Evolutionary conservation across 1,284 basidiomycete species (phyloP).

Genomic region (Trichosporon ovoides): DNA sequence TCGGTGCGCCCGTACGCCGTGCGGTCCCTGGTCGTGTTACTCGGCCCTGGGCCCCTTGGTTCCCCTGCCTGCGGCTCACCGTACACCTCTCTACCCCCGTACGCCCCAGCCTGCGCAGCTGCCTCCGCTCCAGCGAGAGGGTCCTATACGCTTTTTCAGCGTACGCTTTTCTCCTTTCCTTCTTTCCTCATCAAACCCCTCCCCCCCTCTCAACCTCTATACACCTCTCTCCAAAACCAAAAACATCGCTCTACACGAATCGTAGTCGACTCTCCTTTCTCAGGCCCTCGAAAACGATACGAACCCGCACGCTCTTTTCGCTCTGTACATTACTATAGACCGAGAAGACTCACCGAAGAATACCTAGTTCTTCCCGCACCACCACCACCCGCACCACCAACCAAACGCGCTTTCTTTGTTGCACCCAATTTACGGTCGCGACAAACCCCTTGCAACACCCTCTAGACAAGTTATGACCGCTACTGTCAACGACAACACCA

Average conservation of each 20-base stretch:
- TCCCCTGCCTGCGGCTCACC: background rate
- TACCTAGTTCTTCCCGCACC: background rate
- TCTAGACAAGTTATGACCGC: slow-evolving; percentile 37
- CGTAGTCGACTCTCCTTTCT: slow-evolving; percentile 6
- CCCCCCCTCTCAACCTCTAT: slow-evolving; percentile 3
- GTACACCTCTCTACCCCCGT: background rate
- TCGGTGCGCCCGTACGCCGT: background rate
- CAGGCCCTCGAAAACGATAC: slow-evolving; percentile 7
- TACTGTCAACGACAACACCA: slow-evolving; percentile 28
- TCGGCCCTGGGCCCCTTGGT: background rate
- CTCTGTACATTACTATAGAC: slow-evolving; percentile 21
- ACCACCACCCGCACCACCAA: background rate
- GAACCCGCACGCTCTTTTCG: slow-evolving; percentile 22
- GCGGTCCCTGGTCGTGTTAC: background rate
- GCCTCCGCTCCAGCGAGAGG: background rate
- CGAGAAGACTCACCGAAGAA: slow-evolving; percentile 15
- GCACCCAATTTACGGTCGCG: slow-evolving; percentile 4
- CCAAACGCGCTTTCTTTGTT: background rate
- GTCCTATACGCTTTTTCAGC: slow-evolving; percentile 1
- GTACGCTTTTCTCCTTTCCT: slow-evolving; percentile 10
- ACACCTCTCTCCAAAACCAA: background rate
- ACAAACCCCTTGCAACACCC: slow-evolving; percentile 9
- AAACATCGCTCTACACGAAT: slow-evolving; percentile 4
- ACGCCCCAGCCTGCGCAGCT: background rate
- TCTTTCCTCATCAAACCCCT: slow-evolving; percentile 7